These are phyloP conservation scores for Hygrophila difformis DNA, from an alignment of 257 asterid species.

Conservation along the genomic window DNA sequence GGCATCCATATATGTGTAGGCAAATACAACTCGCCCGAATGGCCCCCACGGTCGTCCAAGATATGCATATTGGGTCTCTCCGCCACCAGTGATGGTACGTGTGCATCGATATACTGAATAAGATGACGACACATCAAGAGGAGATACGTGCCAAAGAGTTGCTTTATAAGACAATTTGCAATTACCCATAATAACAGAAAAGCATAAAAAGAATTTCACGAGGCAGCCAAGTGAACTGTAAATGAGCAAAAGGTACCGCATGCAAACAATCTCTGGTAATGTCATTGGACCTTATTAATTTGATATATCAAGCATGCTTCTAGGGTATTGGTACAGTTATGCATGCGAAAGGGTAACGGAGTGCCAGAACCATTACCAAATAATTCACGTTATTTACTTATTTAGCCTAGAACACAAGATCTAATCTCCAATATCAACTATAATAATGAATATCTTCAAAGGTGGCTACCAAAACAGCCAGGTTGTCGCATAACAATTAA, in stretches of 20 bases:
- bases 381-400: too few relatives aligned
- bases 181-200: not conserved
- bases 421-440: too few relatives aligned
- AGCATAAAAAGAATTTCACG: not conserved
- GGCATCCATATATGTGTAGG: slow-evolving; percentile 63
- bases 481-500: too few relatives aligned
- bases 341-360: too few relatives aligned
- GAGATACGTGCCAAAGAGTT: not conserved
- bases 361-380: too few relatives aligned
- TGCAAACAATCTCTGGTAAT: too few relatives aligned
- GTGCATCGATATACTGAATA: slow-evolving; percentile 31
- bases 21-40: slow-evolving; percentile 86
- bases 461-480: too few relatives aligned
- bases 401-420: too few relatives aligned
- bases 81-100: slow-evolving; percentile 86
- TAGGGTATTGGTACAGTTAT: not conserved
- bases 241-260: too few relatives aligned
- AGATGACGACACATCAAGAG: not conserved
- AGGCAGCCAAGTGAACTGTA: not conserved
- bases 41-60: slow-evolving; percentile 99
- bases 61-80: slow-evolving; percentile 44
- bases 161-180: not conserved
- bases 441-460: too few relatives aligned
- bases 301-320: too few relatives aligned
- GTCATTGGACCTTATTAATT: too few relatives aligned